A percentile compares a stretch with the other conserved stretches of the same genome.
Conservation (phyloP, 129 eudicot genomes). For the Gnaphalium uliginosum region DNA sequence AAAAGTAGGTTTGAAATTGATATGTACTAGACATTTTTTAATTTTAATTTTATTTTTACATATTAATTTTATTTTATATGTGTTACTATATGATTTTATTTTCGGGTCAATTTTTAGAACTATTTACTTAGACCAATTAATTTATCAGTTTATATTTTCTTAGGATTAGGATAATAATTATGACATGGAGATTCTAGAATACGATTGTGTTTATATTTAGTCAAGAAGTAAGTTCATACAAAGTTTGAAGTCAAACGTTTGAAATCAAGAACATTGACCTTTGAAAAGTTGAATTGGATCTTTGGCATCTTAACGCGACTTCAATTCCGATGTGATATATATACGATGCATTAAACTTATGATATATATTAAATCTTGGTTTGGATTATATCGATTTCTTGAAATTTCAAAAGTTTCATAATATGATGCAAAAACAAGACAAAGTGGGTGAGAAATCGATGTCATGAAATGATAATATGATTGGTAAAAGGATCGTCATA, state of each 20-base stretch:
- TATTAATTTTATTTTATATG: too few species aligned
- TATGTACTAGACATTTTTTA: background rate
- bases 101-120: background rate
- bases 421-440: background rate
- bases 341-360: too few species aligned
- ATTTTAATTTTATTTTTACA: background rate
- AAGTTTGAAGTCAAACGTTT: background rate
- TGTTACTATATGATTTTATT: background rate
- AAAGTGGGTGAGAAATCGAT: background rate
- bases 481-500: too few species aligned
- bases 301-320: background rate
- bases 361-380: background rate
- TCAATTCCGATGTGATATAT: background rate
- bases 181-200: background rate
- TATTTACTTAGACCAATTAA: background rate
- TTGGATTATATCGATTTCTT: background rate
- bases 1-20: background rate
- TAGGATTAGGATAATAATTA: too few species aligned
- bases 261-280: background rate
- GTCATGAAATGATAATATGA: background rate
- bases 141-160: background rate
- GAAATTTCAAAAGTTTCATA: background rate
- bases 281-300: conserved; percentile 5
- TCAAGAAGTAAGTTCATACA: background rate
- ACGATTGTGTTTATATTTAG: background rate